Conservation (phyloP, 495 filamentous ascomycete genomes). For the Filosporella fistucella region DNA sequence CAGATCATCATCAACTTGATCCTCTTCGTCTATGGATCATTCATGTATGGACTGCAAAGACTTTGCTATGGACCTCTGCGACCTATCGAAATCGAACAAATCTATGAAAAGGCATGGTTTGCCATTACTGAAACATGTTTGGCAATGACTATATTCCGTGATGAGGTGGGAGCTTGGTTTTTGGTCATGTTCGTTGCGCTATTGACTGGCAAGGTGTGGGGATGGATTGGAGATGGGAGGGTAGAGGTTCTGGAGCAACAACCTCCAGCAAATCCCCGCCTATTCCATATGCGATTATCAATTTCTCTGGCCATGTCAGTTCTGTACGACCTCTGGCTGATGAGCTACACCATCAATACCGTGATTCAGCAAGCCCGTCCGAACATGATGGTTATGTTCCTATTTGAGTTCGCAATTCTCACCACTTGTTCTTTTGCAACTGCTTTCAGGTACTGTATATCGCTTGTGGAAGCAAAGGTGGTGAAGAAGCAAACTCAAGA, state of each 20-base stretch:
- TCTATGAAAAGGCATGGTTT: slow-evolving; percentile 97
- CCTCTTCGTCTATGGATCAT: slow-evolving; percentile 66
- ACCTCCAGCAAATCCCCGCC: slow-evolving; percentile 79
- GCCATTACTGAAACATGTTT: slow-evolving; percentile 94
- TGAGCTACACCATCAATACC: slow-evolving; percentile 73
- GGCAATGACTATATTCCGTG: slow-evolving; percentile 98
- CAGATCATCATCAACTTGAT: slow-evolving; percentile 87
- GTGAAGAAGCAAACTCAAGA: slow-evolving; percentile 63
- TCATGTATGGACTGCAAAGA: slow-evolving; percentile 83
- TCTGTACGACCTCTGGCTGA: slow-evolving; percentile 68
- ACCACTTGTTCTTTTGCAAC: slow-evolving; percentile 77
- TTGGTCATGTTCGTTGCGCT: slow-evolving; percentile 91
- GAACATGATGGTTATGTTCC: slow-evolving; percentile 99
- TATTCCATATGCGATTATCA: slow-evolving; percentile 84
- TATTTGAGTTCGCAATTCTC: slow-evolving; percentile 92
- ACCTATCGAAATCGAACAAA: slow-evolving; percentile 90
- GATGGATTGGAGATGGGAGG: slow-evolving; percentile 93
- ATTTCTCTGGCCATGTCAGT: slow-evolving; percentile 74
- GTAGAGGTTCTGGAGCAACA: slow-evolving; percentile 95
- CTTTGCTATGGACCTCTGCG: slow-evolving; percentile 89
- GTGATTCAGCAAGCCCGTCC: slow-evolving; percentile 83
- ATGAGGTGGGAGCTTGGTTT: slow-evolving; percentile 90
- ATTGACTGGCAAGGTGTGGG: slow-evolving; percentile 94
- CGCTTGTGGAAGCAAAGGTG: slow-evolving; percentile 73
- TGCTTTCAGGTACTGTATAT: slow-evolving; percentile 68